Base-by-base conservation (phyloP, 257 asterid genomes). In the Asclepias syriaca region DNA sequence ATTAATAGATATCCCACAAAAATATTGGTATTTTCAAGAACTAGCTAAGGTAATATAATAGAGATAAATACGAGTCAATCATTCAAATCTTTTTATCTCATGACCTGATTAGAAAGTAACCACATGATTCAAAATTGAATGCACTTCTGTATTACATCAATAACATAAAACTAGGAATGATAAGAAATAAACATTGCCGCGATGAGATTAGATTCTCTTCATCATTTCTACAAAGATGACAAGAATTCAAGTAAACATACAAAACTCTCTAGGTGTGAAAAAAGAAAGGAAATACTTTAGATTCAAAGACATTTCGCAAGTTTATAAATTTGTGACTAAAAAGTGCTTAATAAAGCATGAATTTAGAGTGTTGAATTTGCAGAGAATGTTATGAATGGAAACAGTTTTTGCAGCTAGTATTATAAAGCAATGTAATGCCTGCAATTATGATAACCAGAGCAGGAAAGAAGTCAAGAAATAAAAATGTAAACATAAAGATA, bases 401-500 rank as follows among this genome's bases (percentile, higher is more conserved):
- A 70, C 10, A 2, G 39, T 13, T 24, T 19, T 50, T 69, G 63
- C 8, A 18, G 50, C 12, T 58, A 70, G 12, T 24, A 24, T 24
- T 24, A 24, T 24, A 24, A 24, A 24, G 27, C 27, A 0, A 24
- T 24, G 27, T 0, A 24, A 24, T 24, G 27, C 27, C 27, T 24
- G 27, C 27, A 24, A 24, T 24, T 24, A 24, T 68, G 18, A 50
- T 68, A n/a, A 49, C 43, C 29, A 70, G 34, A 50, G 34, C 32
- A 66, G 16, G 34, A 32, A 29, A 29, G 46, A 51, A 45, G 22
- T 32, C 32, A 9, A 21, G 69, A 10, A 63, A 32, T 21, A 75
- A 14, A 29, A 59, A 71, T 32, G 66, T 58, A 65, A 67, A 40
- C 51, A 27, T 9, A 64, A 37, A 37, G 24, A 72, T 51, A 86